A percentile compares a stretch with the other conserved stretches of the same genome.
phyloP scores from a whole-genome alignment of 2,329 filamentous ascomycete species.

The Emericellopsis atlantica region DNA sequence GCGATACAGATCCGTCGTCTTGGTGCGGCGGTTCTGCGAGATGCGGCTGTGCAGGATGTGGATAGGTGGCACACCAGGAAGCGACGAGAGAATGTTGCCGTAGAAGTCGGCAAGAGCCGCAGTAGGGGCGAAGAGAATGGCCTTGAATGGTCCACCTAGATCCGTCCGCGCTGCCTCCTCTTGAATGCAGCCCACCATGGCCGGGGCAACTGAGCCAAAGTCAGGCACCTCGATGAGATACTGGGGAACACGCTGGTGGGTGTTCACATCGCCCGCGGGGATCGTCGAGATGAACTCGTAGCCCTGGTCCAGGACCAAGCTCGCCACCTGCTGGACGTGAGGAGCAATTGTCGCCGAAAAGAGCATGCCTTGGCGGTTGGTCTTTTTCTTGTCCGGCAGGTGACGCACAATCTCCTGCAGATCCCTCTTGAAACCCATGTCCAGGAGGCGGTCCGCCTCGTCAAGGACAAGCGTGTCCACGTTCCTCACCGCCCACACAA shows the following conservation, averaged over 20 bases:
- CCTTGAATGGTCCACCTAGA: slow-evolving; percentile 51
- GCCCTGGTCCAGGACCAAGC: slow-evolving; percentile 50
- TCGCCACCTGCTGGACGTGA: slow-evolving; percentile 66
- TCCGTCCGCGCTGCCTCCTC: slow-evolving; percentile 24
- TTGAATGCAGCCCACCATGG: slow-evolving; percentile 41
- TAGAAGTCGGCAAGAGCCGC: slow-evolving; percentile 39
- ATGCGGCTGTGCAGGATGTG: slow-evolving; percentile 85
- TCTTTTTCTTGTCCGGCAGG: slow-evolving; percentile 51
- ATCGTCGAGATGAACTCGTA: slow-evolving; percentile 81
- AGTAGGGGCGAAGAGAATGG: slow-evolving; percentile 67
- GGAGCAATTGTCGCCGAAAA: slow-evolving; percentile 86
- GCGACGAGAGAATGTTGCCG: slow-evolving; percentile 25
- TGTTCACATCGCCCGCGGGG: slow-evolving; percentile 59
- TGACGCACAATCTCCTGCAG: slow-evolving; percentile 96
- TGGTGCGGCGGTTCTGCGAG: slow-evolving; percentile 98
- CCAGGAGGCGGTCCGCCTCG: slow-evolving; percentile 93
- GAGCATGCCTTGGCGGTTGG: slow-evolving; percentile 86
- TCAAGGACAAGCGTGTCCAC: slow-evolving; percentile 87
- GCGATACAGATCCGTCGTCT: slow-evolving; percentile 92
- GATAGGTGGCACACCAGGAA: slow-evolving; percentile 55
- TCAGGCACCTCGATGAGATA: slow-evolving; percentile 45
- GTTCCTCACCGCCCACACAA: slow-evolving; percentile 79
- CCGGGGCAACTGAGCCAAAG: slow-evolving; percentile 48
- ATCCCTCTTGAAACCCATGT: slow-evolving; percentile 97
- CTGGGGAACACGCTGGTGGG: slow-evolving; percentile 67